These are phyloP conservation scores for Vigna mungo DNA, from an alignment of 306 rosid genomes.

Conservation along the genomic window DNA sequence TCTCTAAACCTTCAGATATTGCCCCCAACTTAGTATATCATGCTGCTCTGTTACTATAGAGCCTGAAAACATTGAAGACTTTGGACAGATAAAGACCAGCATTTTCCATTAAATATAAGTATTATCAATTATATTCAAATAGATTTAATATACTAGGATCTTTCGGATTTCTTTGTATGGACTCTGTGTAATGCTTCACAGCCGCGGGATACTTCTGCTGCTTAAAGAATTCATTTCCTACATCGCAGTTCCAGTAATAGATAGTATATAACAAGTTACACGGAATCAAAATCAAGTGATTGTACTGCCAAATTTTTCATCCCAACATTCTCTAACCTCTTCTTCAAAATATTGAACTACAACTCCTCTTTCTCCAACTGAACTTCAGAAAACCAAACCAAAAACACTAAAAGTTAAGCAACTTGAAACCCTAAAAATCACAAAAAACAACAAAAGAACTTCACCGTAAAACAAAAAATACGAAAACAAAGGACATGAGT, in stretches of 20 bases:
- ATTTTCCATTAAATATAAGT: background rate
- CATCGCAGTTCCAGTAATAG: conserved; percentile 21
- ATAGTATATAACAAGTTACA: background rate
- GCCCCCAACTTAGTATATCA: conserved; percentile 93
- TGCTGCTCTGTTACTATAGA: conserved; percentile 91
- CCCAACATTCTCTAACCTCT: too few species aligned
- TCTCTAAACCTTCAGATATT: too few species aligned
- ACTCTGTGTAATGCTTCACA: too few species aligned
- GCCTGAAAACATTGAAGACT: conserved; percentile 55
- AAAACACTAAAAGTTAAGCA: too few species aligned
- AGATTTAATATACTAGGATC: conserved; percentile 69
- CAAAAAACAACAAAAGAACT: too few species aligned
- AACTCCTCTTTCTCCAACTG: too few species aligned
- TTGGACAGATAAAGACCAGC: conserved; percentile 6
- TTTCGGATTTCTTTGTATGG: conserved; percentile 82
- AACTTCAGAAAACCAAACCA: too few species aligned
- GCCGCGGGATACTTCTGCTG: conserved; percentile 89
- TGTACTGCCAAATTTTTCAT: too few species aligned
- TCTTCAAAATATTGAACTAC: too few species aligned
- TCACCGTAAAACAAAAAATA: too few species aligned
- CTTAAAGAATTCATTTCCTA: conserved; percentile 92
- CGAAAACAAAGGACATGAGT: too few species aligned
- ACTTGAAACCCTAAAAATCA: too few species aligned
- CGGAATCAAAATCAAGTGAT: background rate
- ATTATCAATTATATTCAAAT: background rate